Evolutionary conservation across 2,329 filamentous ascomycete genomes (phyloP), one percentile per base, ranked within the genome.

Genomic region (Amylocarpus encephaloides): DNA sequence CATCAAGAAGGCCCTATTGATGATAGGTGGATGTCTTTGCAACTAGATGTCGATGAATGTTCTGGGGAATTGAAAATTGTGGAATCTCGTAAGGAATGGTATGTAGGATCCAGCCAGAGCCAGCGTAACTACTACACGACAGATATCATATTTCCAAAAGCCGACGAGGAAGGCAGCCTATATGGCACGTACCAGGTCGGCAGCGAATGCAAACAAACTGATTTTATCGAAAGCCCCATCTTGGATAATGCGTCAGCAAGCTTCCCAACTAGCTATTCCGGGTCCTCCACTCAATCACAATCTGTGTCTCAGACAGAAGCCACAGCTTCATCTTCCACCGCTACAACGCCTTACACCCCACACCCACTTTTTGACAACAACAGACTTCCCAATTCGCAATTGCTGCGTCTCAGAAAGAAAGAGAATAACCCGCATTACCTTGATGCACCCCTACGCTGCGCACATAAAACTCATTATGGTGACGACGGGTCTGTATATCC

Each of bases 1-100:
- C 82, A 88, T 57, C 70, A 70, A 26, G 85, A 90, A 63, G 86
- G 86, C 0, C 78, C 83, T 0, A 80, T 89, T 13, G 85, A 90
- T 57, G 82, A 89, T 58, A 77, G 83, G 2, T 91, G 86, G 85
- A 84, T 79, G 0, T 78, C 81, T 50, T 68, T 91, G 3, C 76
- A 76, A 3, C 69, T 90, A 1, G 74, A 79, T 26, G 72, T 71
- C 32, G 79, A 87, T 51, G 80, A 87, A 52, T 59, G 60, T 10
- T 82, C 76, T 0, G 79, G 80, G 1, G 66, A 73, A 12, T 66
- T 86, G 1, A 71, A 77, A 45, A 81, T 88, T 15, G 67, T 87
- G 0, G 86, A 91, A 64, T 78, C 77, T 29, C 75, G 86, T 12
- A 82, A 80, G 26, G 86, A 90, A 64, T 89, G 83, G 80, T 71